Base-by-base conservation (phyloP, 768 basidiomycete species). In the Leucocoprinus leucothites region DNA sequence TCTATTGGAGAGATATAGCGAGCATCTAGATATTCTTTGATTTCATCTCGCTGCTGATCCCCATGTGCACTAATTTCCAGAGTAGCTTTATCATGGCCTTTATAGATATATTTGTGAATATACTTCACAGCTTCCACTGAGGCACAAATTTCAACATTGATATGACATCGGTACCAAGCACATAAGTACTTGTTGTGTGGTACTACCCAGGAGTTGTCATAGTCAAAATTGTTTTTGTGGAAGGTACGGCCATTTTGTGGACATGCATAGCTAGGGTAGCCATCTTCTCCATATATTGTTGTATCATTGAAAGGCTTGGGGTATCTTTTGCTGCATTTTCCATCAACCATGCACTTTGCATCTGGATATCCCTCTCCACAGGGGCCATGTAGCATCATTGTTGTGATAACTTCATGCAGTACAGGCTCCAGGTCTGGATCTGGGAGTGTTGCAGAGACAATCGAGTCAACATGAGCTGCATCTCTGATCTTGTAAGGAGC, bases 401-500 rank as follows among this genome's bases (percentile, higher is more conserved):
- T 74, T 66, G 54, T 76, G 41, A 63, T 71, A 43, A 35, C 66
- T 31, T 68, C 61, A 78, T 75, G 48, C 82, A 68, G 1, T 79
- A 63, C 3, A 75, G 65, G 62, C 82, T 81, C 57, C 16, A 38
- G 9, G 3, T 38, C 9, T 6, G 38, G 38, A 38, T 38, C 38
- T 13, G 38, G 38, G 6, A 8, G 16, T 38, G 3, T 4, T 38
- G 38, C 38, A 3, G 4, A 38, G 14, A 38, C 14, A 13, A 8
- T 9, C 3, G 38, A 8, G 16, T 38, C 16, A 13, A 38, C 14
- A 13, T 38, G 4, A 8, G 5, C 9, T 6, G 38, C 11, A 3
- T 8, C 16, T n/a, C 16, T 13, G 16, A 38, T 8, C 9, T n/a
- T 13, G 16, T 38, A 4, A 13, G 9, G 16, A 8, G 7, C 9